Evolutionary conservation across 2,329 filamentous ascomycete genomes (phyloP).

Genomic region (Xylaria sp.): DNA sequence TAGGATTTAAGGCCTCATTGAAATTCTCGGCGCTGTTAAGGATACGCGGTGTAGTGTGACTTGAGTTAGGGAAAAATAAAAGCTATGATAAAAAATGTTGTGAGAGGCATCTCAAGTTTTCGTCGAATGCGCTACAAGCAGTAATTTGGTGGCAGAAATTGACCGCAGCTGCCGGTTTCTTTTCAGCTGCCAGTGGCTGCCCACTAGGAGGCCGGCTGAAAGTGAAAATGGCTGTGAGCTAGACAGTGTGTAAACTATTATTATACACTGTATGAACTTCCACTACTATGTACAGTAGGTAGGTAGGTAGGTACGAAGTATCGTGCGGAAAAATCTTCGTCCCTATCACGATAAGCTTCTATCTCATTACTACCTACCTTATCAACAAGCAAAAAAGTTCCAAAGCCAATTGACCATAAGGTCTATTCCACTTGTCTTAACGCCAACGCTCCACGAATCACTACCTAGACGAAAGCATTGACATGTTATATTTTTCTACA

Average conservation of each 20-base stretch:
- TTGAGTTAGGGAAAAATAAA: constrained; percentile 1
- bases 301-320: background rate
- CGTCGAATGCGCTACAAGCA: too few relatives aligned
- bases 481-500: constrained; percentile 2
- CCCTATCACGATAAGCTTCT: constrained; percentile 34
- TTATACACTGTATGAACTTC: too few relatives aligned
- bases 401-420: constrained; percentile 20
- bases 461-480: constrained; percentile 17
- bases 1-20: too few relatives aligned
- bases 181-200: constrained; percentile 9
- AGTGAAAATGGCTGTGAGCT: background rate
- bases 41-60: background rate
- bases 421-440: constrained; percentile 19
- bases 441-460: constrained; percentile 8
- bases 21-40: background rate
- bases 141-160: background rate
- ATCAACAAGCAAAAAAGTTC: constrained; percentile 40
- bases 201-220: background rate
- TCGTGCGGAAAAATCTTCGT: constrained; percentile 36
- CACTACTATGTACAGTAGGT: background rate
- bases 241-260: background rate
- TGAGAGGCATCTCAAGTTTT: constrained; percentile 1
- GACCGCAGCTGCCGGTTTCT: background rate
- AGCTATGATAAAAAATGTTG: background rate
- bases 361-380: constrained; percentile 27